These are phyloP conservation scores for Holtermannia corniformis DNA, from an alignment of 768 basidiomycete genomes.

Conservation along the genomic window DNA sequence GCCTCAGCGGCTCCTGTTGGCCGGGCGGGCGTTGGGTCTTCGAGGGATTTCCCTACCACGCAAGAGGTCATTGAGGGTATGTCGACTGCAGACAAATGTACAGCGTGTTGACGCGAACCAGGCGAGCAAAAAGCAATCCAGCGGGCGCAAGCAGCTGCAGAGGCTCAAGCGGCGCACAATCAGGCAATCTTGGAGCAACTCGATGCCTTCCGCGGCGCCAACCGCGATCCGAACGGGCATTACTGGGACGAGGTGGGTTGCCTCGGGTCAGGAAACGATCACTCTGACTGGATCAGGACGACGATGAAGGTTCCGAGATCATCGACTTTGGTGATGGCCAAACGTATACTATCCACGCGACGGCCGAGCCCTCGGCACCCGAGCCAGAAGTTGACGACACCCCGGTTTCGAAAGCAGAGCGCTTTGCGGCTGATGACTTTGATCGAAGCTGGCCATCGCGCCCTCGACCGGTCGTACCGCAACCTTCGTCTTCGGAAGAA, in stretches of 20 bases:
- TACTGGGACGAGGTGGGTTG: constrained; percentile 92
- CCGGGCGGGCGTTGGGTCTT: constrained; percentile 30
- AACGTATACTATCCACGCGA: constrained; percentile 54
- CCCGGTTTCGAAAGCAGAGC: constrained; percentile 71
- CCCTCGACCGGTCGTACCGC: constrained; percentile 43
- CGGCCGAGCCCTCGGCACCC: constrained; percentile 1
- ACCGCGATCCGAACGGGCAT: constrained; percentile 84
- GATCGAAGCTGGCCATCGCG: constrained; percentile 79
- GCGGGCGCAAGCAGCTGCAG: constrained; percentile 46
- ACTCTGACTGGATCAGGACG: constrained; percentile 52
- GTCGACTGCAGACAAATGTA: constrained; percentile 30
- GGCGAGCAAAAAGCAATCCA: constrained; percentile 16
- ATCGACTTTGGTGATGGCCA: constrained; percentile 90
- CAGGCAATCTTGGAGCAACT: constrained; percentile 68
- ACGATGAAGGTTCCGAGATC: constrained; percentile 71
- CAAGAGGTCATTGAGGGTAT: constrained; percentile 83
- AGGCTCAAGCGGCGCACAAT: constrained; percentile 51
- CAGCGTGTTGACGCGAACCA: not conserved
- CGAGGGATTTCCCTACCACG: constrained; percentile 86
- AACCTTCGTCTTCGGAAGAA: constrained; percentile 48
- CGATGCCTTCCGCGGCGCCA: constrained; percentile 88
- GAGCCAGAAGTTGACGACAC: constrained; percentile 30
- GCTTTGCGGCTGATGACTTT: constrained; percentile 77
- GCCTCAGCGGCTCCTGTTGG: constrained; percentile 11
- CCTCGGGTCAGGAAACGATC: no score